Percentiles rank a stretch among this genome's conserved stretches.
Evolutionary conservation across 192 early-diverging fungal genomes (phyloP).

Genomic region (Dimargaris verticillata): DNA sequence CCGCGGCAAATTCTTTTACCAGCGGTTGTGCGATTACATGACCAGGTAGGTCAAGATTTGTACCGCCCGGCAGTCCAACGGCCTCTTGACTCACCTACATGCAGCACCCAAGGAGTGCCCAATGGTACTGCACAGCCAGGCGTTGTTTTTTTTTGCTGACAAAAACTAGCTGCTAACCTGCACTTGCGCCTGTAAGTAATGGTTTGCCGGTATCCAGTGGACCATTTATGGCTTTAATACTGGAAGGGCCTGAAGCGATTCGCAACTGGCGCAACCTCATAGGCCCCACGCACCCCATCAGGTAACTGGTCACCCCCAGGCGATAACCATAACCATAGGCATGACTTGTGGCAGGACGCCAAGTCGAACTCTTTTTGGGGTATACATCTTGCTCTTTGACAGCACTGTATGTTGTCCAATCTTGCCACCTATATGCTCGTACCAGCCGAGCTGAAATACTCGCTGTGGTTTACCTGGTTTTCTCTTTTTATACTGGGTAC

Average conservation of each 20-base stretch:
- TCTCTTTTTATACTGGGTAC: background rate
- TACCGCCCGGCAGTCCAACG: too few relatives aligned
- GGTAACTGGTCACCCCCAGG: conserved; percentile 18
- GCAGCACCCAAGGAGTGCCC: too few relatives aligned
- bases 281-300: conserved; percentile 45
- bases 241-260: conserved; percentile 40
- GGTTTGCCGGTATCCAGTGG: conserved; percentile 20
- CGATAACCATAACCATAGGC: background rate
- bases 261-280: conserved; percentile 42
- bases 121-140: too few relatives aligned
- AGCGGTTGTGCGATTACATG: conserved; percentile 55
- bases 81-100: too few relatives aligned
- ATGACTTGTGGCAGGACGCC: background rate
- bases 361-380: background rate
- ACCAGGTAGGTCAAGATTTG: conserved; percentile 13
- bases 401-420: too few relatives aligned
- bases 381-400: background rate
- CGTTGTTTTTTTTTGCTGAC: too few relatives aligned
- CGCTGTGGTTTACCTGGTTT: too few relatives aligned
- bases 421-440: background rate
- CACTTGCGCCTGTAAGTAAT: too few relatives aligned
- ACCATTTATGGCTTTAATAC: conserved; percentile 38
- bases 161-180: too few relatives aligned
- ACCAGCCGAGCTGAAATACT: background rate
- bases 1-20: conserved; percentile 45